Conservation (phyloP, 2,329 filamentous ascomycete genomes). For the Ceratocystis destructans region DNA sequence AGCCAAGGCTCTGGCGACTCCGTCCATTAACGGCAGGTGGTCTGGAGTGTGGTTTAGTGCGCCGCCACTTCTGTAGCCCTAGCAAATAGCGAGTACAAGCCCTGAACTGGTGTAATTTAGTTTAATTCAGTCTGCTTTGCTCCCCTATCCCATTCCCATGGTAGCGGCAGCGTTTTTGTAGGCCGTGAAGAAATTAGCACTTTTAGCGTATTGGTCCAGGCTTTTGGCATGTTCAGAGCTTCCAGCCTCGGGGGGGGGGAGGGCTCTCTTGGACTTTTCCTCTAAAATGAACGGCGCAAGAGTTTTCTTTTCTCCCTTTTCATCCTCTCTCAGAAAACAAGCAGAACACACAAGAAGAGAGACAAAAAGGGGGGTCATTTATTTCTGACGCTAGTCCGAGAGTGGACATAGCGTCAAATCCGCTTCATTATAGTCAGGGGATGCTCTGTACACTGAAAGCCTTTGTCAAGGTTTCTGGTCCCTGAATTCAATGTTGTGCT, state of each 20-base stretch:
- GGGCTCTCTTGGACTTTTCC: neutral
- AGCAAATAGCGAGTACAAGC: neutral
- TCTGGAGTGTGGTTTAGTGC: too few relatives aligned
- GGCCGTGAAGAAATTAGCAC: neutral
- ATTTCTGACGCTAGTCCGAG: neutral
- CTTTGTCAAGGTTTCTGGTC: conserved; percentile 2
- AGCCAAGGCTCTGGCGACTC: too few relatives aligned
- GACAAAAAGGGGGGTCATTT: neutral
- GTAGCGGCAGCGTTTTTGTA: neutral
- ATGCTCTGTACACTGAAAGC: neutral
- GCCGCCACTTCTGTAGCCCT: neutral
- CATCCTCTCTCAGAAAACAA: neutral
- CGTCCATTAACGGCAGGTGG: too few relatives aligned
- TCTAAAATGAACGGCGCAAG: neutral
- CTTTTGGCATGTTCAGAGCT: conserved; percentile 8
- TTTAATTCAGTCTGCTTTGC: neutral
- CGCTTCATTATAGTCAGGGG: conserved; percentile 6
- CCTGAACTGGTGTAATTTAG: neutral
- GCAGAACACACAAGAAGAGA: neutral
- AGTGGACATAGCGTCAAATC: neutral
- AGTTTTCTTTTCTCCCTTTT: conserved; percentile 2
- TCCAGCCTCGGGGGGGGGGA: neutral
- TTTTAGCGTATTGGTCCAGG: conserved; percentile 6
- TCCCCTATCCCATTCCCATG: neutral
- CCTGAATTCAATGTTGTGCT: neutral